A percentile compares a stretch with the other conserved stretches of the same genome.
Conservation (phyloP, 2,329 filamentous ascomycete species). For the Pezicula neosporulosa region DNA sequence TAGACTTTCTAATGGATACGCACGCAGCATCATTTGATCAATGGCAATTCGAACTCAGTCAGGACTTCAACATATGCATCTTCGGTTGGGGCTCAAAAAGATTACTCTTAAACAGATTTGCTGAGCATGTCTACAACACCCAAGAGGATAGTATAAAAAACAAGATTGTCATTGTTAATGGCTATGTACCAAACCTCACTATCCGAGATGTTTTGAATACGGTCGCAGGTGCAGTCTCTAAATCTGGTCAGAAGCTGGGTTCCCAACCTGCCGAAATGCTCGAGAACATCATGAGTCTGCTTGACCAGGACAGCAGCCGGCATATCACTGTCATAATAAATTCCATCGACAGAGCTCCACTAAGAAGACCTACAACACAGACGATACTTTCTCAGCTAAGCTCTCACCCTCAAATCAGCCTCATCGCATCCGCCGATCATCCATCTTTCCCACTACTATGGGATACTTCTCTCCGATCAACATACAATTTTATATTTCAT, state of each 20-base stretch:
- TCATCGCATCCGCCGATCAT: conserved; percentile 82
- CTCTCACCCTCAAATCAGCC: conserved; percentile 64
- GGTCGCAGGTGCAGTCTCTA: conserved; percentile 59
- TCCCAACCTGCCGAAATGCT: conserved; percentile 62
- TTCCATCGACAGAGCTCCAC: conserved; percentile 76
- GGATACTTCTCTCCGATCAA: conserved; percentile 80
- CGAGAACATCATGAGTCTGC: conserved; percentile 58
- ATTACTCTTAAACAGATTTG: conserved; percentile 70
- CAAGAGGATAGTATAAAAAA: conserved; percentile 24
- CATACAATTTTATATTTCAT: conserved; percentile 86
- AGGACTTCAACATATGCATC: conserved; percentile 84
- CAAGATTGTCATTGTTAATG: conserved; percentile 81
- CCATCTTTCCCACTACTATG: conserved; percentile 85
- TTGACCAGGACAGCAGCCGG: conserved; percentile 44
- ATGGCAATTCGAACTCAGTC: conserved; percentile 85
- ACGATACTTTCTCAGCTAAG: conserved; percentile 73
- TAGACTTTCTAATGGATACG: conserved; percentile 67
- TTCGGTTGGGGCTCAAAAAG: conserved; percentile 94
- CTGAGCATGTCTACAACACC: conserved; percentile 59
- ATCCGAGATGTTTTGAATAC: conserved; percentile 68
- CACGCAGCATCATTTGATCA: conserved; percentile 83
- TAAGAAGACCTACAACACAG: conserved; percentile 70
- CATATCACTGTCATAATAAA: conserved; percentile 72
- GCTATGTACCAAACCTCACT: conserved; percentile 66
- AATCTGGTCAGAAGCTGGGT: conserved; percentile 37